Conservation (phyloP, 2,329 filamentous ascomycete species). For the Colletotrichum trifolii region DNA sequence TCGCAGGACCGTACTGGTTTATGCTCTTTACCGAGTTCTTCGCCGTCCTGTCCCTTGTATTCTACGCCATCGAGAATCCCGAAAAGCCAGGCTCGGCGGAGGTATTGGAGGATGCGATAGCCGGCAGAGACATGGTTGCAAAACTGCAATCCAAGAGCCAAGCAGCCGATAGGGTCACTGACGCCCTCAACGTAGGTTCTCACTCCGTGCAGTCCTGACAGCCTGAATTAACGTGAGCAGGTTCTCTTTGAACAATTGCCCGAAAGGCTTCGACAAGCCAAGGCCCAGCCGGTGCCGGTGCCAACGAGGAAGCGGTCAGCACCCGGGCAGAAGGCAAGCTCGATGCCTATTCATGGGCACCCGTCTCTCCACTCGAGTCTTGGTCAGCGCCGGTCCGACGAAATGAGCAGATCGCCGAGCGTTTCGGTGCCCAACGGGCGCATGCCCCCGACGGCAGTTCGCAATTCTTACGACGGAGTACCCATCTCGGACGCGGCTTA, state of each 20-base stretch:
- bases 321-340: constrained; percentile 53
- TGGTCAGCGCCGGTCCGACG: constrained; percentile 47
- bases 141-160: constrained; percentile 84
- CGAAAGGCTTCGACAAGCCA: constrained; percentile 70
- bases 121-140: constrained; percentile 84
- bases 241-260: constrained; percentile 86
- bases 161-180: constrained; percentile 87
- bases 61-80: constrained; percentile 84
- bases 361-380: constrained; percentile 46
- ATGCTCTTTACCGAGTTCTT: constrained; percentile 88
- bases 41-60: constrained; percentile 81
- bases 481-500: constrained; percentile 45
- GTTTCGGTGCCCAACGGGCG: constrained; percentile 39
- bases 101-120: constrained; percentile 84
- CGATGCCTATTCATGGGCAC: constrained; percentile 44
- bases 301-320: constrained; percentile 68
- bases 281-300: constrained; percentile 48
- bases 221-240: constrained; percentile 53
- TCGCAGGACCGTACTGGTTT: constrained; percentile 90
- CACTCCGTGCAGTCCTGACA: neutral
- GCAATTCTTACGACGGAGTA: constrained; percentile 49
- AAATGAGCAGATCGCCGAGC: constrained; percentile 46
- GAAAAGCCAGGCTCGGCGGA: constrained; percentile 80
- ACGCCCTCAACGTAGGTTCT: constrained; percentile 75
- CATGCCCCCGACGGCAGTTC: constrained; percentile 37